These are phyloP conservation scores for Protomyces inundatus DNA, from an alignment of 1,139 yeast genomes.

Conservation along the genomic window DNA sequence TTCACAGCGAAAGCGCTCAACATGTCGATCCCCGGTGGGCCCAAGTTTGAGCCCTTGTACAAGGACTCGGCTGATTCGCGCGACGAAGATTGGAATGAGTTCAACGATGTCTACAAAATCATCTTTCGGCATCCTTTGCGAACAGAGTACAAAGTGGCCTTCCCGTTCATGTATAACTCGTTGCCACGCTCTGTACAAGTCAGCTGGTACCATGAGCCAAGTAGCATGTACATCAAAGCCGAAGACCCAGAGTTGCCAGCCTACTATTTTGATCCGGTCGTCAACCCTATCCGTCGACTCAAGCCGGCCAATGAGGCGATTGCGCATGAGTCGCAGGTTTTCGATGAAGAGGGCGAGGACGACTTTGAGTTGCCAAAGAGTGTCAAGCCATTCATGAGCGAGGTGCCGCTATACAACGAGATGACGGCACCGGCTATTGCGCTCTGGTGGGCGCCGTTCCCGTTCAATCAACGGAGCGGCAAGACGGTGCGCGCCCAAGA, in stretches of 20 bases:
- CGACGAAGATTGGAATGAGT: slow-evolving; percentile 77
- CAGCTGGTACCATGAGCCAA: slow-evolving; percentile 60
- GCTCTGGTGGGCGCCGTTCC: slow-evolving; percentile 75
- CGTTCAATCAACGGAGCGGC: slow-evolving; percentile 73
- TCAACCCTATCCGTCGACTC: slow-evolving; percentile 51
- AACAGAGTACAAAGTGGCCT: slow-evolving; percentile 81
- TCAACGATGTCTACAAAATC: slow-evolving; percentile 79
- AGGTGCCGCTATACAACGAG: slow-evolving; percentile 45
- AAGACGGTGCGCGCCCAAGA: slow-evolving; percentile 78
- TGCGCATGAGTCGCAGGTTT: slow-evolving; percentile 33
- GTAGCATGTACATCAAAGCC: slow-evolving; percentile 46
- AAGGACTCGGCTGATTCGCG: slow-evolving; percentile 57
- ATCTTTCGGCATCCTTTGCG: slow-evolving; percentile 71
- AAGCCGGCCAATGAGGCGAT: slow-evolving; percentile 34
- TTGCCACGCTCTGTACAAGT: slow-evolving; percentile 60
- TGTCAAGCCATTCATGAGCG: slow-evolving; percentile 49
- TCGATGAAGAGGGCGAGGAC: slow-evolving; percentile 39
- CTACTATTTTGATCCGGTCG: slow-evolving; percentile 51
- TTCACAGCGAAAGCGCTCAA: slow-evolving; percentile 88
- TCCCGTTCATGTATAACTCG: slow-evolving; percentile 78
- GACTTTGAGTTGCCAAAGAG: slow-evolving; percentile 43
- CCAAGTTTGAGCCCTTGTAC: slow-evolving; percentile 86
- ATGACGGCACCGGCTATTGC: slow-evolving; percentile 57
- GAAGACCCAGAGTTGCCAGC: slow-evolving; percentile 54
- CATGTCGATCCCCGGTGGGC: slow-evolving; percentile 88